A percentile compares a stretch with the other conserved stretches of the same genome.
phyloP scores from a whole-genome alignment of 2,329 filamentous ascomycete genomes.

The Clarireedia hainanense region DNA sequence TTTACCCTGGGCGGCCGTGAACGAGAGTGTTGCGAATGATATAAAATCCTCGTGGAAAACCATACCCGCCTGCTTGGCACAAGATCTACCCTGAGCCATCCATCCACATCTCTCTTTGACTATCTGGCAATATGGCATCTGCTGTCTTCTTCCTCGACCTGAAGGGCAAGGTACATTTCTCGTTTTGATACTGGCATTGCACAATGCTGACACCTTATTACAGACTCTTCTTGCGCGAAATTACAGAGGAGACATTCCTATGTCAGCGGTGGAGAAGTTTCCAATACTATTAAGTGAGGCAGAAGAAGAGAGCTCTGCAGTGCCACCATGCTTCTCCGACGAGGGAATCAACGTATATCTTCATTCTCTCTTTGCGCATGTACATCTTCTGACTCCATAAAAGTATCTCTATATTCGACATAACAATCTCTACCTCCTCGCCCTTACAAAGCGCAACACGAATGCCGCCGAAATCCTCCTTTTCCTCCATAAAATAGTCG shows the following conservation, averaged over 20 bases:
- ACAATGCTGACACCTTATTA: constrained; percentile 18
- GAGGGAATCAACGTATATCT: constrained; percentile 87
- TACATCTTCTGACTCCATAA: constrained; percentile 12
- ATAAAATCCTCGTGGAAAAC: constrained; percentile 7
- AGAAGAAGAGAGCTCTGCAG: constrained; percentile 97
- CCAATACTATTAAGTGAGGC: constrained; percentile 92
- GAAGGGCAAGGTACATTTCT: constrained; percentile 83
- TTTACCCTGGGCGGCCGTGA: not conserved
- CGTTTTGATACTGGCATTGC: not conserved
- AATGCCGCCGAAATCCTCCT: constrained; percentile 98
- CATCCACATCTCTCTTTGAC: not conserved
- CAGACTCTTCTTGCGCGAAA: constrained; percentile 97
- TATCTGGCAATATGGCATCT: constrained; percentile 66
- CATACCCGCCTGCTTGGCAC: constrained; percentile 14
- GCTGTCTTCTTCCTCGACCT: constrained; percentile 97
- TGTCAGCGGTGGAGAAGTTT: constrained; percentile 98
- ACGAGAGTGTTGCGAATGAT: constrained; percentile 17
- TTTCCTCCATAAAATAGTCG: constrained; percentile 95
- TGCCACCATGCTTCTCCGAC: constrained; percentile 94
- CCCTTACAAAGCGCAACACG: constrained; percentile 95
- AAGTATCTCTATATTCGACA: constrained; percentile 98
- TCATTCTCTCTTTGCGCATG: constrained; percentile 3
- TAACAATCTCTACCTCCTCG: constrained; percentile 97
- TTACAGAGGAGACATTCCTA: constrained; percentile 96
- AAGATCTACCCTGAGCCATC: not conserved